Percentiles rank a stretch among this genome's conserved stretches.
These are phyloP conservation scores for Turritis glabra DNA, from an alignment of 345 rosid genomes.

Conservation along the genomic window DNA sequence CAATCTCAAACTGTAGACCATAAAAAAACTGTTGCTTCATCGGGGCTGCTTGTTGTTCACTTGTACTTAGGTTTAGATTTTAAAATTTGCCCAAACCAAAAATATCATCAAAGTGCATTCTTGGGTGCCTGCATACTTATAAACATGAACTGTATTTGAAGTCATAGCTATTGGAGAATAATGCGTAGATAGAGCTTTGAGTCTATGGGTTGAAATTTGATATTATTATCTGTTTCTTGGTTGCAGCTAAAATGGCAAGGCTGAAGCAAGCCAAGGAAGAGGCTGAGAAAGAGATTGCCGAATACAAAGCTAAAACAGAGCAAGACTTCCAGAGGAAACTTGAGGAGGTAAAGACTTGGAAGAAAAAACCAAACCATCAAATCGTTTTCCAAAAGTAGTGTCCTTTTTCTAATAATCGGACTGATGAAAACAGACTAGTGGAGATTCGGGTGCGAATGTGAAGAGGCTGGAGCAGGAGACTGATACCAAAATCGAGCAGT, in stretches of 20 bases:
- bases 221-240: neutral
- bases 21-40: neutral
- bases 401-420: neutral
- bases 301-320: conserved; percentile 73
- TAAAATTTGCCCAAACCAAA: neutral
- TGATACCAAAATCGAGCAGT: conserved; percentile 59
- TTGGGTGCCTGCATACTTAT: neutral
- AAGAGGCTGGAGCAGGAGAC: conserved; percentile 91
- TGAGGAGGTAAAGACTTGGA: conserved; percentile 70
- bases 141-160: too few relatives aligned
- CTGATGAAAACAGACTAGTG: conserved; percentile 63
- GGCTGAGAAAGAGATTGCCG: conserved; percentile 84
- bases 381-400: too few relatives aligned
- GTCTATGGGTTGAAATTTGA: neutral
- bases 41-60: neutral
- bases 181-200: neutral
- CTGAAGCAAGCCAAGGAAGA: conserved; percentile 96
- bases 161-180: neutral
- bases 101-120: neutral
- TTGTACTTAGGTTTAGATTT: neutral
- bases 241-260: conserved; percentile 73
- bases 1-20: neutral
- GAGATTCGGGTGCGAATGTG: conserved; percentile 94
- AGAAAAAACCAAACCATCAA: too few relatives aligned
- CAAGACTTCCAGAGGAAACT: conserved; percentile 79